Conservation (phyloP, 2,329 filamentous ascomycete genomes). For the Corynespora cassiicola region DNA sequence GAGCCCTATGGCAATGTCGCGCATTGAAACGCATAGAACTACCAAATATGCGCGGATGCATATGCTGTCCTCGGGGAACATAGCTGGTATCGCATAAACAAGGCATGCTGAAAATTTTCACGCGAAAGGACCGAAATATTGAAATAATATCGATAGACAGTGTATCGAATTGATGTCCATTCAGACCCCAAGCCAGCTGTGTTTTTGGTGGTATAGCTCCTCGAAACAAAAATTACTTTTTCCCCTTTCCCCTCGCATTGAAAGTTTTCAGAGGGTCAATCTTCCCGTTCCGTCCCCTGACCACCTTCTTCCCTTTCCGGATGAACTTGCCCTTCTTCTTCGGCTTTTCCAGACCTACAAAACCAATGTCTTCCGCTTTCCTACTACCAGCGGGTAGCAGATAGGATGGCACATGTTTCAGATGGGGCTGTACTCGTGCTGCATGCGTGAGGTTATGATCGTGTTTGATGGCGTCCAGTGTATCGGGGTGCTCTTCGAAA, state of each 20-base stretch:
- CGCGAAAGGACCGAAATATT: no score
- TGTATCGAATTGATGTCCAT: no score
- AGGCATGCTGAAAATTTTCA: no score
- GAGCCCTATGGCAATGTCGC: no score
- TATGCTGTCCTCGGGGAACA: no score
- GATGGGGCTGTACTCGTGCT: constrained; percentile 74
- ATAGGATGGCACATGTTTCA: constrained; percentile 89
- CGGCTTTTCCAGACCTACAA: constrained; percentile 68
- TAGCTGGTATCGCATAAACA: no score
- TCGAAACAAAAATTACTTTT: no score
- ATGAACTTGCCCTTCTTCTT: constrained; percentile 51
- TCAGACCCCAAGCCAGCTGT: background rate
- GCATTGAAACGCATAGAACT: no score
- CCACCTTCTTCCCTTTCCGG: constrained; percentile 59
- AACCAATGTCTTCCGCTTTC: constrained; percentile 73
- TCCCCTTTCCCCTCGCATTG: constrained; percentile 58
- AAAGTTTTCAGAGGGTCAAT: constrained; percentile 89
- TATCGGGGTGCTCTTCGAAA: constrained; percentile 86
- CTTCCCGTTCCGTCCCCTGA: constrained; percentile 65
- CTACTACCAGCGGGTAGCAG: constrained; percentile 80
- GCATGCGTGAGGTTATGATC: constrained; percentile 58
- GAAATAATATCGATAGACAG: no score
- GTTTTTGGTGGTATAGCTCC: no score
- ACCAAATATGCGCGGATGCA: no score
- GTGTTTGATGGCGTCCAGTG: constrained; percentile 65